Conservation (phyloP, 306 rosid genomes). For the Vachellia pachyceras region DNA sequence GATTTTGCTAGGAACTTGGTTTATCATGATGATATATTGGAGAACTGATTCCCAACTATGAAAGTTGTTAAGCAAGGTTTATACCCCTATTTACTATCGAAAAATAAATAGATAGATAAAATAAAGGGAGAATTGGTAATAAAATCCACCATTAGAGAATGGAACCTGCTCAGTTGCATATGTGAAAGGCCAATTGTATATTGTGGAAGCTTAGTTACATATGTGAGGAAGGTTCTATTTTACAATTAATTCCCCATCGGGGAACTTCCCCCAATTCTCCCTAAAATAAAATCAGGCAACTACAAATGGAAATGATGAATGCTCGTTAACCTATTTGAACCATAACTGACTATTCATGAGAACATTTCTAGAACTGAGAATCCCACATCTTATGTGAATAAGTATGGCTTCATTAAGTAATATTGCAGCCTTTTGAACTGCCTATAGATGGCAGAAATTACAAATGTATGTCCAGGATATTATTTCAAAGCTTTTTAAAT, state of each 20-base stretch:
- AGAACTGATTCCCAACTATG: neutral
- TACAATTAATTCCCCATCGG: no score
- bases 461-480: neutral
- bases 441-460: neutral
- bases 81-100: neutral
- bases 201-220: no score
- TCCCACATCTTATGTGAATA: neutral
- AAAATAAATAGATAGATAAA: neutral
- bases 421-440: neutral
- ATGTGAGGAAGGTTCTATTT: no score
- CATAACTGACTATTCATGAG: neutral
- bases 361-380: slow-evolving; percentile 15
- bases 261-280: neutral
- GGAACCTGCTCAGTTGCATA: no score
- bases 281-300: slow-evolving; percentile 7
- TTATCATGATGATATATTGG: neutral
- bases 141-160: no score
- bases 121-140: neutral
- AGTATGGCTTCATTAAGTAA: slow-evolving; percentile 5
- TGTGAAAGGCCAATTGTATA: no score
- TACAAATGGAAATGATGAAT: neutral
- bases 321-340: neutral
- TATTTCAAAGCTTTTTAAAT: neutral
- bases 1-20: neutral
- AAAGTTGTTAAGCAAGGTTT: neutral